Evolutionary conservation across 768 basidiomycete genomes (phyloP), one percentile per base, ranked within the genome.

Genomic region (Tylopilus plumbeoviolaceoides): DNA sequence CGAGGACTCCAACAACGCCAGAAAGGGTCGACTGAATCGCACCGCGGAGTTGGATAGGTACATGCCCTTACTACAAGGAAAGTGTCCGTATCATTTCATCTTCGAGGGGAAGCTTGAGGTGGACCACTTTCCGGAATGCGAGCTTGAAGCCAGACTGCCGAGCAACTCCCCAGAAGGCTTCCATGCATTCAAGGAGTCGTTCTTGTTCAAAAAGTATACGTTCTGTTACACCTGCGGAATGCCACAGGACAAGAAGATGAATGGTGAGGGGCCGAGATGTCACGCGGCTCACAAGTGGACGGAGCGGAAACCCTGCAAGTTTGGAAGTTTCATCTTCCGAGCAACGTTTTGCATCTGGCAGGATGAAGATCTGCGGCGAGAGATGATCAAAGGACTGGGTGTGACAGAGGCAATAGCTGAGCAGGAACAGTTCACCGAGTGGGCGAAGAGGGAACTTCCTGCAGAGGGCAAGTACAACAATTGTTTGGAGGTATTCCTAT

Each of bases 21-120:
- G 3, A 27, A 35, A 18, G 41, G 33, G 17, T 25, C 42, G 42
- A 21, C 31, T 50, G n/a, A 42, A 50, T 36, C 49, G 42, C 10
- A 56, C 52, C 0, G 5, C 9, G 3, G 31, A 30, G 4, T 7
- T 57, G 20, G 56, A 57, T 41, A 50, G 28, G 18, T 57, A 42
- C 30, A 50, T 57, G 45, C 52, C 52, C 5, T 1, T 1, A 1
- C 18, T 57, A 21, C 18, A 38, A 23, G 56, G 56, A 2, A 47
- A 30, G 5, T 57, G 56, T 8, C 56, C 56, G 0, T 50, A 50
- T 8, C 45, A 57, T 15, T 54, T 57, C 11, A 52, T 57, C 8
- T 7, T 44, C 7, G n/a, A 23, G 9, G 30, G 33, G 5, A 35
- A 7, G 11, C 25, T 53, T 5, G 44, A 18, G 9, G 7, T 9